Evolutionary conservation across 202 grass and related monocot species (phyloP).

Genomic region (Brachypodium distachyon): DNA sequence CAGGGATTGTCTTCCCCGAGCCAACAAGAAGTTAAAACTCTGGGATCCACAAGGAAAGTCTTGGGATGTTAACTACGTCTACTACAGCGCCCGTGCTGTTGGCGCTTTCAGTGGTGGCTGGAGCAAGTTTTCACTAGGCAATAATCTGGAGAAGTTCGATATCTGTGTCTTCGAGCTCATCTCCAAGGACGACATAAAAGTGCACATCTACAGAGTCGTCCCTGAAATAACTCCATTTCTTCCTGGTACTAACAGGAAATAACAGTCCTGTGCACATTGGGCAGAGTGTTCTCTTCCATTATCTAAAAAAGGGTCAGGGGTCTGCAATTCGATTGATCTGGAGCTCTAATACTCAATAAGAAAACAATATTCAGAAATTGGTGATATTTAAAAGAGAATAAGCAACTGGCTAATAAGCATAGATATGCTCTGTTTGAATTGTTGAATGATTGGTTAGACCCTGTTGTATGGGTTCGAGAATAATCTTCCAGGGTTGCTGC

Average conservation of each 20-base stretch:
- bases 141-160: constrained; percentile 80
- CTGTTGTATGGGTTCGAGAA: neutral
- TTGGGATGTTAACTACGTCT: constrained; percentile 67
- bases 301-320: neutral
- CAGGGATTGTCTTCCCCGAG: constrained; percentile 41
- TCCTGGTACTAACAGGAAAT: neutral
- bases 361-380: constrained; percentile 8
- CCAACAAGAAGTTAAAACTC: constrained; percentile 48
- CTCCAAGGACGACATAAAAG: constrained; percentile 54
- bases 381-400: constrained; percentile 14
- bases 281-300: neutral
- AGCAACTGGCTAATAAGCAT: neutral
- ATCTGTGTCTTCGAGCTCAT: constrained; percentile 78
- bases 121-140: constrained; percentile 57
- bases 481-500: neutral
- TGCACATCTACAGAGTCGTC: constrained; percentile 83
- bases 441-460: neutral
- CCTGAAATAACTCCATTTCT: constrained; percentile 44
- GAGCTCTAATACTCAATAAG: neutral
- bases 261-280: neutral
- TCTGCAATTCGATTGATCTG: neutral
- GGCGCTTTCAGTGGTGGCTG: constrained; percentile 71
- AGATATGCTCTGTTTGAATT: neutral
- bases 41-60: constrained; percentile 67
- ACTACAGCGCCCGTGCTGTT: constrained; percentile 16